phyloP scores from a whole-genome alignment of 2,329 filamentous ascomycete species.

The Xylaria sp. region DNA sequence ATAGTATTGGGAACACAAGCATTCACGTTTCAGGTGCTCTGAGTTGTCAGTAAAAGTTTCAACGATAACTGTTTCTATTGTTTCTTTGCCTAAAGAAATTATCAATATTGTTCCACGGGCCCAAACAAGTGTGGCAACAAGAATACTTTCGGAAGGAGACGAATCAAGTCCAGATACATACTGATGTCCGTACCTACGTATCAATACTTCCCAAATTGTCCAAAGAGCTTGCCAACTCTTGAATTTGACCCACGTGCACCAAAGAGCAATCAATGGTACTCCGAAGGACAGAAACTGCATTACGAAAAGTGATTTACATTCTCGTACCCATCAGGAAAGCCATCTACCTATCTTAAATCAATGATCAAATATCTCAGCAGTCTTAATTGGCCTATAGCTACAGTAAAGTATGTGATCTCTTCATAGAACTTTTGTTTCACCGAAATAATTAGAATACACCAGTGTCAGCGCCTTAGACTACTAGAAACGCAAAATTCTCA shows the following conservation, averaged over 20 bases:
- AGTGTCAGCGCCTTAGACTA: background rate
- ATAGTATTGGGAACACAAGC: background rate
- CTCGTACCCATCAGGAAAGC: background rate
- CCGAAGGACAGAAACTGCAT: background rate
- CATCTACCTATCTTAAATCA: background rate
- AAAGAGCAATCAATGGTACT: too few species aligned
- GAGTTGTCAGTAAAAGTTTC: constrained; percentile 7
- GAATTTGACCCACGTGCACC: background rate
- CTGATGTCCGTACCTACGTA: constrained; percentile 16
- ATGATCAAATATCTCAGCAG: background rate
- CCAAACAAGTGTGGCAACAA: constrained; percentile 7
- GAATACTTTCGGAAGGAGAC: constrained; percentile 12
- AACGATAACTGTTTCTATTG: background rate
- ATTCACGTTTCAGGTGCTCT: constrained; percentile 2
- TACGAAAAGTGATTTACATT: background rate
- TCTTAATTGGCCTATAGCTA: background rate
- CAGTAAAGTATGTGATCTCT: background rate
- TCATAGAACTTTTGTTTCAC: background rate
- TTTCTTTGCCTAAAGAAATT: background rate
- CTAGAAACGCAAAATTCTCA: background rate
- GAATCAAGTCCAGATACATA: constrained; percentile 33
- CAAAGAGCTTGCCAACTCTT: background rate
- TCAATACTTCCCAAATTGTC: background rate
- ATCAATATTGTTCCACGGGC: background rate
- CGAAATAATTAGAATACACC: background rate